Evolutionary conservation across 2,329 filamentous ascomycete genomes (phyloP).

Genomic region (Aspergillus tamarii): DNA sequence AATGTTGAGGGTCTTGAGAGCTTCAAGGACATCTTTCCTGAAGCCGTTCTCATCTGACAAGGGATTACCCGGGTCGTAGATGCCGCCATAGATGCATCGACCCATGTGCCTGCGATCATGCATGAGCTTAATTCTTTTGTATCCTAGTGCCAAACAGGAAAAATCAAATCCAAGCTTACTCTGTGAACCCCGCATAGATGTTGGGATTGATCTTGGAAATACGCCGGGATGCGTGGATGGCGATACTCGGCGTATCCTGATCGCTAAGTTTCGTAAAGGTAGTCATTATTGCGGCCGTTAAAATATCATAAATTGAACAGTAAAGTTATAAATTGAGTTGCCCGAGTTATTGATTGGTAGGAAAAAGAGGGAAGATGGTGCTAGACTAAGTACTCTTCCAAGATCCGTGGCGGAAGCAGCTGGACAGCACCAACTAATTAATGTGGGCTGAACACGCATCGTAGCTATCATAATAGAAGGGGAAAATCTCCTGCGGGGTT

Average conservation of each 20-base stretch:
- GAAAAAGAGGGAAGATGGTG: constrained; percentile 2
- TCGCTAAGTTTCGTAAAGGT: constrained; percentile 71
- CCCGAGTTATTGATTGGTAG: constrained; percentile 9
- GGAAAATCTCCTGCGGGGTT: constrained; percentile 39
- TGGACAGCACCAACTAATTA: constrained; percentile 25
- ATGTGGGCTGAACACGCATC: constrained; percentile 17
- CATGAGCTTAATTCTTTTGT: constrained; percentile 16
- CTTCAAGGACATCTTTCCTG: constrained; percentile 75
- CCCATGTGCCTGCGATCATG: constrained; percentile 72
- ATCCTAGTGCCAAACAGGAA: neutral
- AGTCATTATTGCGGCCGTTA: constrained; percentile 57
- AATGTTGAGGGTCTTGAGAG: constrained; percentile 72
- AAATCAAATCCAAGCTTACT: constrained; percentile 57
- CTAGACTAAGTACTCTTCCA: constrained; percentile 9
- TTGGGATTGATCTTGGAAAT: constrained; percentile 77
- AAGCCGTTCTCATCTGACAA: constrained; percentile 77
- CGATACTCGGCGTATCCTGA: constrained; percentile 64
- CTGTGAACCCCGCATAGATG: constrained; percentile 82
- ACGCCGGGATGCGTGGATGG: constrained; percentile 65
- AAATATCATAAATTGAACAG: constrained; percentile 3
- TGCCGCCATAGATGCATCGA: constrained; percentile 83
- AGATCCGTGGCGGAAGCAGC: constrained; percentile 16
- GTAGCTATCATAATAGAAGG: constrained; percentile 21
- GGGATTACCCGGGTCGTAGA: constrained; percentile 76
- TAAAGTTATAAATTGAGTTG: constrained; percentile 7